Evolutionary conservation across 2,329 filamentous ascomycete genomes (phyloP).

Genomic region (Verticillium isaacii): DNA sequence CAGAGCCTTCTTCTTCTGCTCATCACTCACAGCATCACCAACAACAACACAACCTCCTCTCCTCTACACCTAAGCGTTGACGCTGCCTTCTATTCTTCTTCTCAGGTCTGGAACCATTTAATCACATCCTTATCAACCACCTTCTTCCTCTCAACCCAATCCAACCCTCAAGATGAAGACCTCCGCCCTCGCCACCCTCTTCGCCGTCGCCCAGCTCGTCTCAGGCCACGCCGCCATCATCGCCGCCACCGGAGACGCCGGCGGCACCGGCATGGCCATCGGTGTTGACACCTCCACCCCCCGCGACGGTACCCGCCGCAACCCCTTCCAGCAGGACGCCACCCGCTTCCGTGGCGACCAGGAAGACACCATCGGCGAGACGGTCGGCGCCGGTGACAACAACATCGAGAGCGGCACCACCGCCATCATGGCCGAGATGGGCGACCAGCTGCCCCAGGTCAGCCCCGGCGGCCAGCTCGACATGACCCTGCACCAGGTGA

Average conservation of each 20-base stretch:
- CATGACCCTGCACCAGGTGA: conserved; percentile 42
- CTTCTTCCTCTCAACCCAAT: neutral
- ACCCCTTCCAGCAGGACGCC: conserved; percentile 59
- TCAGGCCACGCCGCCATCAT: conserved; percentile 58
- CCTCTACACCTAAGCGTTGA: neutral
- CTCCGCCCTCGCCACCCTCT: conserved; percentile 37
- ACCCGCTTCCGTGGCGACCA: conserved; percentile 55
- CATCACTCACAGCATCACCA: neutral
- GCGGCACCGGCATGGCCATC: conserved; percentile 49
- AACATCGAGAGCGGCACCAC: conserved; percentile 50
- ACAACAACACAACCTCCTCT: neutral
- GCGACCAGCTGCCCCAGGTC: conserved; percentile 54
- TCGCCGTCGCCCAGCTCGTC: conserved; percentile 50
- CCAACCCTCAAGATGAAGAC: conserved; percentile 23
- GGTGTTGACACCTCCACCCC: conserved; percentile 50
- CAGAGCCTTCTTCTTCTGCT: neutral
- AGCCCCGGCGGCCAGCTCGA: conserved; percentile 48
- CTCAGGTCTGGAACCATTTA: conserved; percentile 7
- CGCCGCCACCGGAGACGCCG: conserved; percentile 49
- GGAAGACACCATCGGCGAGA: conserved; percentile 52
- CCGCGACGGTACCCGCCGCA: conserved; percentile 54
- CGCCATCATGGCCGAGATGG: conserved; percentile 53
- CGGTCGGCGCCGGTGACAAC: conserved; percentile 51
- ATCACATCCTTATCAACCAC: conserved; percentile 1
- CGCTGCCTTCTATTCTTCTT: neutral